phyloP scores from a whole-genome alignment of 1,284 basidiomycete species.

The Phenoliferia sp. region DNA sequence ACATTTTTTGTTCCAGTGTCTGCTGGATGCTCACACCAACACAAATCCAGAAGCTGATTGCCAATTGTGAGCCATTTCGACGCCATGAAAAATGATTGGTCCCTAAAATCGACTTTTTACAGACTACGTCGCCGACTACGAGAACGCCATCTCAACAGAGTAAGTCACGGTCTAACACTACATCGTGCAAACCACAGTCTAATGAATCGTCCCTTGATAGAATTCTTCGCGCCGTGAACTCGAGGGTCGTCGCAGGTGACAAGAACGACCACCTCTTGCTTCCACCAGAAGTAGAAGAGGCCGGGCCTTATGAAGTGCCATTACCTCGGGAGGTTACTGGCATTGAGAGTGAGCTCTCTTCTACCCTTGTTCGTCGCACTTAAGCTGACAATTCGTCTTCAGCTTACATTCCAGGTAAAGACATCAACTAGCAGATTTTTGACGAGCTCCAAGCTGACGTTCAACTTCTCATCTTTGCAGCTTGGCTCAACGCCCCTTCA shows the following conservation, averaged over 20 bases:
- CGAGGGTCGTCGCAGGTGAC: conserved; percentile 87
- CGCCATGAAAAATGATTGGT: neutral
- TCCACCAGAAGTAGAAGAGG: conserved; percentile 90
- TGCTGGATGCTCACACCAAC: conserved; percentile 99
- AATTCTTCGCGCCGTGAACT: conserved; percentile 90
- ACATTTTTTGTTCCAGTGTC: conserved; percentile 55
- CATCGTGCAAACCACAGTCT: no score
- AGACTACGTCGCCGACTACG: conserved; percentile 98
- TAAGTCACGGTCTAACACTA: no score
- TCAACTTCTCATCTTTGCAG: conserved; percentile 10
- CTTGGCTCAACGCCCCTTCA: conserved; percentile 77
- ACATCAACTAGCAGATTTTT: neutral
- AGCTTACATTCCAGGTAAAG: neutral
- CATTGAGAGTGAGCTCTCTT: conserved; percentile 53
- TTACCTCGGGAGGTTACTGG: conserved; percentile 81
- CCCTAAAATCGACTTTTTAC: conserved; percentile 72
- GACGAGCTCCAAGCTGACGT: neutral
- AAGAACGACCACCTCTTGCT: conserved; percentile 91
- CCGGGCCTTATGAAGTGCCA: conserved; percentile 82
- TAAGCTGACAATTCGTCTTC: neutral
- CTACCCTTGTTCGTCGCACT: no score
- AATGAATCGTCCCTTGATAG: neutral
- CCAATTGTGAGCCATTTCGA: conserved; percentile 15
- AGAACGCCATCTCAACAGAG: conserved; percentile 94
- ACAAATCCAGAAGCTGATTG: conserved; percentile 73